These are phyloP conservation scores for Naganishia friedmannii DNA, from an alignment of 768 basidiomycete species.

Conservation along the genomic window DNA sequence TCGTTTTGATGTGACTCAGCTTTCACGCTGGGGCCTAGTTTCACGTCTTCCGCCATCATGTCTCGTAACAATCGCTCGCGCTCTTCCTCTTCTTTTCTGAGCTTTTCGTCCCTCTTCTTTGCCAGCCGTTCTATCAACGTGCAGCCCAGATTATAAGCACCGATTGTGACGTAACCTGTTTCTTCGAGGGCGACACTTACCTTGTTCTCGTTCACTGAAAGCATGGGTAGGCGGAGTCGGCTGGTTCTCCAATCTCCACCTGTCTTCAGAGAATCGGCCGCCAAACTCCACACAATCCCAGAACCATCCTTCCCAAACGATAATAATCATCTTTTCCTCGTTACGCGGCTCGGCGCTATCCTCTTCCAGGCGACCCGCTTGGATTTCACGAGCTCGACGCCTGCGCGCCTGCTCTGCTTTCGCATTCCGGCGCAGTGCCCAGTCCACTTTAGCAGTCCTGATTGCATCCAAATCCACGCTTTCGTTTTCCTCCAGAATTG, in stretches of 20 bases:
- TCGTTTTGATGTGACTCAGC: not conserved
- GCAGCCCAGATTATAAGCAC: not conserved
- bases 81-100: conserved; percentile 6
- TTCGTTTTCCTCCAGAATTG: conserved; percentile 33
- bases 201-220: conserved; percentile 5
- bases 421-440: conserved; percentile 57
- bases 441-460: conserved; percentile 63
- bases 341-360: conserved; percentile 55
- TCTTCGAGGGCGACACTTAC: not conserved
- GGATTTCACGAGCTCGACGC: conserved; percentile 51
- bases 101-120: conserved; percentile 7
- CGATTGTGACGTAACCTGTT: not conserved
- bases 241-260: conserved; percentile 41
- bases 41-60: conserved; percentile 6
- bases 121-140: conserved; percentile 19
- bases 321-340: conserved; percentile 60
- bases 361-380: conserved; percentile 31
- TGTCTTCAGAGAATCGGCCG: conserved; percentile 55
- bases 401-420: conserved; percentile 10
- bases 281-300: conserved; percentile 83
- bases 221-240: conserved; percentile 2
- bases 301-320: conserved; percentile 96
- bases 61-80: not conserved
- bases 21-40: not conserved
- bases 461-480: conserved; percentile 41